Conservation (phyloP, 169 alveolate genomes). For the Plasmodium cynomolgi region DNA sequence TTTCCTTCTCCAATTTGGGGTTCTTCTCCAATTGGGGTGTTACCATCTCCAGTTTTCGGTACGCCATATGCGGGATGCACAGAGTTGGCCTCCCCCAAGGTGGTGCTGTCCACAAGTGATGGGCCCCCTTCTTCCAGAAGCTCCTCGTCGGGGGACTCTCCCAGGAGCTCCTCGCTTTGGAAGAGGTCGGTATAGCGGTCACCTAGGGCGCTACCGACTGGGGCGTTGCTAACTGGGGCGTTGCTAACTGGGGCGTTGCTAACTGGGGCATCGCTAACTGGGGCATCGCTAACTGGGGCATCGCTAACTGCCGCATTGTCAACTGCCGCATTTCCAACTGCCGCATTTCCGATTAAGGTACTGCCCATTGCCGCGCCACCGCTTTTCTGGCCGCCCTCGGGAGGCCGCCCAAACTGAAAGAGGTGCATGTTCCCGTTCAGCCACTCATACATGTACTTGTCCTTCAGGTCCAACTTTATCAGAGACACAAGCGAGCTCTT, state of each 20-base stretch:
- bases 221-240: background rate
- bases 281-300: no score
- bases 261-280: no score
- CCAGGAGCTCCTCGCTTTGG: background rate
- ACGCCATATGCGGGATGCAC: background rate
- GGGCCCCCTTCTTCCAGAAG: background rate
- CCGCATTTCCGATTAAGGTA: background rate
- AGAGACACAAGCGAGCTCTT: constrained; percentile 62
- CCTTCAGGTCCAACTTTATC: constrained; percentile 46
- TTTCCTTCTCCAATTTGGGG: background rate
- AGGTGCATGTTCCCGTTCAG: constrained; percentile 23
- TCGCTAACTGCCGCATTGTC: no score
- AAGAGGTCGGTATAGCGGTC: background rate
- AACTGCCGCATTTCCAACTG: no score
- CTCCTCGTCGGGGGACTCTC: background rate
- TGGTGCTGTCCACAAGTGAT: background rate
- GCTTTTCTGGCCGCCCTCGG: background rate
- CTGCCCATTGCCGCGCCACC: background rate
- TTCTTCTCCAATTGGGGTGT: no score
- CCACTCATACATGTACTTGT: constrained; percentile 64
- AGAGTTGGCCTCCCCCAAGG: background rate
- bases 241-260: no score
- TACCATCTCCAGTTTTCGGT: background rate
- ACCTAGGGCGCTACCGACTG: background rate
- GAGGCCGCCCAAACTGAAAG: constrained; percentile 1